Percentiles rank a stretch among this genome's conserved stretches.
Evolutionary conservation across 768 basidiomycete species (phyloP).

Genomic region (Auriscalpium microsporum): DNA sequence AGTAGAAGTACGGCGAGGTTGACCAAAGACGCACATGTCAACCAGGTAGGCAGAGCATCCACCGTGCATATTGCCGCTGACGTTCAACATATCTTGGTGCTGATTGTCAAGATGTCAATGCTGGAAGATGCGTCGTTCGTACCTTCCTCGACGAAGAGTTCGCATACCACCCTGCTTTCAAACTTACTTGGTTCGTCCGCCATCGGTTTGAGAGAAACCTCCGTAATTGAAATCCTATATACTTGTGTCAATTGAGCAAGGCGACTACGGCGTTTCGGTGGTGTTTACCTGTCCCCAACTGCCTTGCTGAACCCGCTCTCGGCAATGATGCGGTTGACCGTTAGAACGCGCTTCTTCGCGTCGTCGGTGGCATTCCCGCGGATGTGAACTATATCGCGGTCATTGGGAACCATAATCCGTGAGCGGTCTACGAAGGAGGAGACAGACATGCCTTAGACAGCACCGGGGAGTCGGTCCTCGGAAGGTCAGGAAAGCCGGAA

Average conservation of each 20-base stretch:
- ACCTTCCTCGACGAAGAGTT: not conserved
- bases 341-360: no score
- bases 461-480: no score
- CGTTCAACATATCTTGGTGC: not conserved
- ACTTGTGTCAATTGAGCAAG: no score
- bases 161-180: not conserved
- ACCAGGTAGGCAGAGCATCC: constrained; percentile 2
- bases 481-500: no score
- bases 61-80: not conserved
- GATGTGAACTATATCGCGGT: no score
- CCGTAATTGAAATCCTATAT: not conserved
- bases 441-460: no score
- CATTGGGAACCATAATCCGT: no score
- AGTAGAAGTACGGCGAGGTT: no score
- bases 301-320: not conserved
- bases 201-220: not conserved
- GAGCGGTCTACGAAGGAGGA: no score
- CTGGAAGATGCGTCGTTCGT: not conserved
- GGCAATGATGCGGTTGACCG: no score
- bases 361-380: no score
- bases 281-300: not conserved
- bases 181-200: not conserved
- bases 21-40: not conserved
- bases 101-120: not conserved
- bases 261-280: no score